phyloP scores from a whole-genome alignment of 371 early-diverging fungal species.

The Mucor saturninus region DNA sequence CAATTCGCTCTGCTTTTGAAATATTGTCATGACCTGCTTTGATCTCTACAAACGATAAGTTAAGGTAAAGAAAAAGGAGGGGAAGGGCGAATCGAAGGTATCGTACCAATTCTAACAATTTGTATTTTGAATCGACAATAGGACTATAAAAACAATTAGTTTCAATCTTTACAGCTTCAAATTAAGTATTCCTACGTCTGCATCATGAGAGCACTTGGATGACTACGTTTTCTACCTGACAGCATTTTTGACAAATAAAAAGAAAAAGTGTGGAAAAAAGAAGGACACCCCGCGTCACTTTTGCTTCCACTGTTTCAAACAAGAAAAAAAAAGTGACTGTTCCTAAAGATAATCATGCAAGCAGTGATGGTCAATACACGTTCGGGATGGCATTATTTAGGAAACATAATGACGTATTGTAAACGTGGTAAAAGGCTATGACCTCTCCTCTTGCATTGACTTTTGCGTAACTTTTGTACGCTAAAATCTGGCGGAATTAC shows the following conservation, averaged over 20 bases:
- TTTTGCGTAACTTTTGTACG: no score
- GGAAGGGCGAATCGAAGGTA: background rate
- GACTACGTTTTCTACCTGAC: slow-evolving; percentile 13
- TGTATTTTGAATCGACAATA: slow-evolving; percentile 10
- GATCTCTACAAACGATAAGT: slow-evolving; percentile 3
- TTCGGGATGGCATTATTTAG: no score
- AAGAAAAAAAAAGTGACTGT: no score
- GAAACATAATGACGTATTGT: no score
- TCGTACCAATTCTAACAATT: slow-evolving; percentile 9
- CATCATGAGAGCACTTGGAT: background rate
- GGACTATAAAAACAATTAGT: background rate
- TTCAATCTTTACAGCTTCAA: background rate
- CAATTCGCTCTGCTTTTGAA: slow-evolving; percentile 11
- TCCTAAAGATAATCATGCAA: no score
- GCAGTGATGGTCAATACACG: no score
- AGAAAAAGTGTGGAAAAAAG: background rate
- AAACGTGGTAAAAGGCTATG: no score
- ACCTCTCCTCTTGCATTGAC: no score
- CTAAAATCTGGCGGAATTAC: no score
- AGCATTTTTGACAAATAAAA: slow-evolving; percentile 1
- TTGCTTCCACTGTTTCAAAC: no score
- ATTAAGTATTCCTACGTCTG: background rate
- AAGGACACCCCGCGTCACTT: background rate
- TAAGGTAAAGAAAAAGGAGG: background rate
- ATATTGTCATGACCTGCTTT: slow-evolving; percentile 15